These are phyloP conservation scores for Termitomyces sp. DNA, from an alignment of 768 basidiomycete species.

Conservation along the genomic window DNA sequence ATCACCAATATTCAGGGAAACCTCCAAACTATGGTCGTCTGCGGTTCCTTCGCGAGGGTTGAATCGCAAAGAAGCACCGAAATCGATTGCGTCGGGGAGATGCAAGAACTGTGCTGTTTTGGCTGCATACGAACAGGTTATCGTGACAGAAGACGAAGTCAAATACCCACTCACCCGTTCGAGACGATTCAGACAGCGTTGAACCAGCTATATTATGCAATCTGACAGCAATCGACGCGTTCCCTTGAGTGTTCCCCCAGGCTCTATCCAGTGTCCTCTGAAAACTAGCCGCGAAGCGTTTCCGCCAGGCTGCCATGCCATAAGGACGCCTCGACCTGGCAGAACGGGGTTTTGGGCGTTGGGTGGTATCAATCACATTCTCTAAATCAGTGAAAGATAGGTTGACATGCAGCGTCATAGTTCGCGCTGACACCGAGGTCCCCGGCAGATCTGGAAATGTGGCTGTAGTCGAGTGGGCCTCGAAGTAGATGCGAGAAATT, in stretches of 20 bases:
- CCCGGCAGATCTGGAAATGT: conserved; percentile 47
- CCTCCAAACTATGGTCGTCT: conserved; percentile 46
- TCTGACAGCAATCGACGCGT: conserved; percentile 44
- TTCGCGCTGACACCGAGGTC: conserved; percentile 42
- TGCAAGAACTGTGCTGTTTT: conserved; percentile 34
- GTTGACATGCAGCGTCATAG: conserved; percentile 45
- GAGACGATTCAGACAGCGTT: conserved; percentile 14
- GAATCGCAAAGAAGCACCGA: conserved; percentile 46
- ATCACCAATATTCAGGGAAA: conserved; percentile 38
- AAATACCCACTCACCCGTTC: conserved; percentile 23
- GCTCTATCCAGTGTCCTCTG: conserved; percentile 64
- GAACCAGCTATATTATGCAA: conserved; percentile 42
- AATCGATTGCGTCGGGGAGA: conserved; percentile 38
- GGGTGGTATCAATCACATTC: conserved; percentile 21
- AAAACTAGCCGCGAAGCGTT: conserved; percentile 52
- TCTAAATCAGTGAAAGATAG: conserved; percentile 51
- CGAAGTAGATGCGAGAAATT: conserved; percentile 62
- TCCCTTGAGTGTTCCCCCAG: conserved; percentile 57
- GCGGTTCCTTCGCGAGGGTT: conserved; percentile 51
- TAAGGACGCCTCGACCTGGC: conserved; percentile 24
- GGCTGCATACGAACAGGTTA: conserved; percentile 8
- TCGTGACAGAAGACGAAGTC: not conserved
- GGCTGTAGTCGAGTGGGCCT: conserved; percentile 50
- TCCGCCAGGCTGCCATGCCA: conserved; percentile 61
- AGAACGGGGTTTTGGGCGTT: conserved; percentile 14